phyloP scores from a whole-genome alignment of 495 filamentous ascomycete species.

The Aspergillus taichungensis region DNA sequence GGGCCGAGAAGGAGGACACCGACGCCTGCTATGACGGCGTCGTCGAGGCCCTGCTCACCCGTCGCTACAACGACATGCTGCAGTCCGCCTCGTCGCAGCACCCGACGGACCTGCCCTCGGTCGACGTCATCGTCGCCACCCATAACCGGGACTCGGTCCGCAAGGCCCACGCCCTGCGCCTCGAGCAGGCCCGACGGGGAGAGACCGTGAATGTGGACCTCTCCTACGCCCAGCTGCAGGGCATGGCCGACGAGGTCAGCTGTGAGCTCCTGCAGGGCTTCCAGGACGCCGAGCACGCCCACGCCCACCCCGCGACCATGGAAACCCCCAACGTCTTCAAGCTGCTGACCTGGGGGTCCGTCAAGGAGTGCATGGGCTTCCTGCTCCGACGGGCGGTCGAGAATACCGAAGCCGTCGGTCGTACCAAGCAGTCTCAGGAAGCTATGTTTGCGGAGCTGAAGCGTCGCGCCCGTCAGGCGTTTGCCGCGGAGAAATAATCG shows the following conservation, averaged over 20 bases:
- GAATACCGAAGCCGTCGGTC: conserved; percentile 78
- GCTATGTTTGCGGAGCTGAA: conserved; percentile 67
- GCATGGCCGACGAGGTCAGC: conserved; percentile 95
- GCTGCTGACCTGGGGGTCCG: conserved; percentile 85
- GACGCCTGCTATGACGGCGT: conserved; percentile 56
- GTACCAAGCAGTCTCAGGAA: conserved; percentile 64
- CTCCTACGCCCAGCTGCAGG: conserved; percentile 84
- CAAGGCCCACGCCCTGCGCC: conserved; percentile 54
- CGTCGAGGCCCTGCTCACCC: conserved; percentile 47
- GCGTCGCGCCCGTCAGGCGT: conserved; percentile 48
- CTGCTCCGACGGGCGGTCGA: conserved; percentile 77
- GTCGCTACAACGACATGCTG: conserved; percentile 45
- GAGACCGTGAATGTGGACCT: conserved; percentile 47
- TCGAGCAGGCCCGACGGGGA: conserved; percentile 36
- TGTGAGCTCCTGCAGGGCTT: conserved; percentile 62
- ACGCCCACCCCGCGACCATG: conserved; percentile 10
- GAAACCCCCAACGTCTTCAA: conserved; percentile 66
- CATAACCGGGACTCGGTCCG: conserved; percentile 81
- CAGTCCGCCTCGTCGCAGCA: conserved; percentile 26
- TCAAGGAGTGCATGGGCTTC: conserved; percentile 91
- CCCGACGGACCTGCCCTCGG: conserved; percentile 44
- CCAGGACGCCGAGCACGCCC: conserved; percentile 18
- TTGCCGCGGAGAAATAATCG: conserved; percentile 18
- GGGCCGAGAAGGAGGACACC: conserved; percentile 76
- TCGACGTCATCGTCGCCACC: conserved; percentile 74